Conservation (phyloP, 192 early-diverging fungal genomes). For the Dimargaris xerosporica region DNA sequence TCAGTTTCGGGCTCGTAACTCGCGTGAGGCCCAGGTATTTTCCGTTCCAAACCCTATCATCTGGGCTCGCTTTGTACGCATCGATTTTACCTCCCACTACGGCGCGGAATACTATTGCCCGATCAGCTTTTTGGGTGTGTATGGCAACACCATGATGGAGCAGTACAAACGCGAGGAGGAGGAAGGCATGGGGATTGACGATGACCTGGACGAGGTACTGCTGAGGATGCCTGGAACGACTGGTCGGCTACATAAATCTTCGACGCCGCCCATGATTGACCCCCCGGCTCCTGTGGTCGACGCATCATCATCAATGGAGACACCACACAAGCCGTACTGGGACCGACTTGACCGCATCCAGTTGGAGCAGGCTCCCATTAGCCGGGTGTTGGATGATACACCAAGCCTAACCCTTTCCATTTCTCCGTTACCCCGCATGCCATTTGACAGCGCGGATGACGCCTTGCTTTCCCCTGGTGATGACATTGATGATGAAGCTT, state of each 20-base stretch:
- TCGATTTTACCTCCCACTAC: conserved; percentile 81
- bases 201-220: conserved; percentile 12
- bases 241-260: background rate
- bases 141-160: conserved; percentile 88
- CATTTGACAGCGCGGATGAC: background rate
- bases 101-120: conserved; percentile 92
- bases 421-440: conserved; percentile 1
- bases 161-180: conserved; percentile 50
- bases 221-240: conserved; percentile 9
- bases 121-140: conserved; percentile 66
- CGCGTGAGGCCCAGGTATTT: conserved; percentile 79
- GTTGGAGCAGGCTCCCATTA: background rate
- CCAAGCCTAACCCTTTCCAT: background rate
- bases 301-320: background rate
- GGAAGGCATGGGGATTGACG: too few species aligned
- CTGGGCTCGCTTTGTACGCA: conserved; percentile 73
- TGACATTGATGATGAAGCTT: background rate
- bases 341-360: conserved; percentile 7
- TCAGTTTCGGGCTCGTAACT: conserved; percentile 70
- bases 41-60: conserved; percentile 51
- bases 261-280: conserved; percentile 2
- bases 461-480: background rate
- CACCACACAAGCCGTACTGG: background rate
- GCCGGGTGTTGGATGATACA: background rate
- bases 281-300: conserved; percentile 4